Percentiles rank a stretch among this genome's conserved stretches.
These are phyloP conservation scores for Hypoxylon sp. DNA, from an alignment of 2,329 filamentous ascomycete genomes.

Conservation along the genomic window DNA sequence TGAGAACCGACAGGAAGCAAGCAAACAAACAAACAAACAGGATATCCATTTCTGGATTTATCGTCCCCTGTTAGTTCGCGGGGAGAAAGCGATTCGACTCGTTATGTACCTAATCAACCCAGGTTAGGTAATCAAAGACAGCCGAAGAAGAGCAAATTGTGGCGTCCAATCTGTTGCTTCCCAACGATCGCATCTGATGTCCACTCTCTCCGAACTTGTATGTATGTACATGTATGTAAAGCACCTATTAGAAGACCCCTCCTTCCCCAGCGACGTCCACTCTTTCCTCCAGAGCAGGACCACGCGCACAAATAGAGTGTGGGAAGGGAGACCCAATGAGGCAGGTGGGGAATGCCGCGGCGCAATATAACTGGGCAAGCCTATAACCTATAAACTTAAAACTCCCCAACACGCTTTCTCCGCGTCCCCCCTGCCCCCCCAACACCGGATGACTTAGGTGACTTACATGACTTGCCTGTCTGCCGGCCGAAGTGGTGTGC, in stretches of 20 bases:
- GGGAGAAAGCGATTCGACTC: neutral
- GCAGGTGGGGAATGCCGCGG: conserved; percentile 42
- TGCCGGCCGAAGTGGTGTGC: conserved; percentile 21
- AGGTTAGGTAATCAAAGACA: conserved; percentile 2
- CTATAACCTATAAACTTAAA: conserved; percentile 8
- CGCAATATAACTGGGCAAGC: conserved; percentile 38
- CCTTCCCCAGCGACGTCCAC: conserved; percentile 6
- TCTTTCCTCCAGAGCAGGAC: conserved; percentile 13
- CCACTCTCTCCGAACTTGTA: conserved; percentile 29
- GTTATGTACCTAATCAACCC: neutral
- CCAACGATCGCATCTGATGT: conserved; percentile 36
- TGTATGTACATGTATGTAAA: neutral
- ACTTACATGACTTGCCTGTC: conserved; percentile 14
- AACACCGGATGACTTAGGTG: conserved; percentile 22
- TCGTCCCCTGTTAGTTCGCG: too few species aligned
- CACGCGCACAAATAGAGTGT: conserved; percentile 33
- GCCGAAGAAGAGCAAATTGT: conserved; percentile 9
- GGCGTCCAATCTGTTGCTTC: conserved; percentile 36
- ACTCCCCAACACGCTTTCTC: conserved; percentile 8
- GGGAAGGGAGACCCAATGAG: conserved; percentile 29
- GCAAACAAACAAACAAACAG: neutral
- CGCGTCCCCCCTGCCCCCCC: conserved; percentile 9
- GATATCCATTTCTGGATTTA: too few species aligned
- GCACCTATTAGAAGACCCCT: conserved; percentile 6
- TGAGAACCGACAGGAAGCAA: neutral